Conservation (phyloP, 192 early-diverging fungal species). For the Podila horticola region DNA sequence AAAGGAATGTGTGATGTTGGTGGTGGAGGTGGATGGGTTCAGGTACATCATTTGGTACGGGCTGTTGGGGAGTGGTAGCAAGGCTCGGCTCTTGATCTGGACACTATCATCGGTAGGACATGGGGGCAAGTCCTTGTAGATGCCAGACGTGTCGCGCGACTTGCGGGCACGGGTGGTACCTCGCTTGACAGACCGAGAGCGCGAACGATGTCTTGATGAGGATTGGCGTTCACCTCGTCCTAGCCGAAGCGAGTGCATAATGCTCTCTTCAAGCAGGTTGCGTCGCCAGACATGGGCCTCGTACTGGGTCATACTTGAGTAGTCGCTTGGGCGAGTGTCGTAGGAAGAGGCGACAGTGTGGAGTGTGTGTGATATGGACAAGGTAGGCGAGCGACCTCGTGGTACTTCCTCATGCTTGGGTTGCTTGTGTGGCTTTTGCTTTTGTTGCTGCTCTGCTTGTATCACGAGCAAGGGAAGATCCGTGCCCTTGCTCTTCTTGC, state of each 20-base stretch:
- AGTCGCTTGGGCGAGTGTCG: slow-evolving; percentile 6
- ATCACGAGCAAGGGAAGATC: not conserved
- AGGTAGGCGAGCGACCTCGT: slow-evolving; percentile 18
- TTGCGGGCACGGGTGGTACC: slow-evolving; percentile 6
- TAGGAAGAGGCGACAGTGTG: slow-evolving; percentile 13
- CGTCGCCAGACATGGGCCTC: slow-evolving; percentile 19
- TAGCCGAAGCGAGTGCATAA: slow-evolving; percentile 21
- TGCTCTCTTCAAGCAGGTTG: slow-evolving; percentile 18
- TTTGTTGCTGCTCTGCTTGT: not conserved
- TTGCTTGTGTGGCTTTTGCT: not conserved
- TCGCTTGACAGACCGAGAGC: slow-evolving; percentile 25
- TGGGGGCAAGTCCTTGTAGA: slow-evolving; percentile 13
- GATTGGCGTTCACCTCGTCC: not conserved
- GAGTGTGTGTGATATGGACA: slow-evolving; percentile 2
- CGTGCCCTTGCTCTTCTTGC: not conserved
- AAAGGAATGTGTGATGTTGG: slow-evolving; percentile 43
- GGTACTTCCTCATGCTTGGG: slow-evolving; percentile 1
- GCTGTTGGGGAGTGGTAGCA: not conserved
- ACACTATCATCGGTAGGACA: not conserved
- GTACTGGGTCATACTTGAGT: slow-evolving; percentile 1
- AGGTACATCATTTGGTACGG: slow-evolving; percentile 28
- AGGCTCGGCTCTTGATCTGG: not conserved
- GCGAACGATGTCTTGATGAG: slow-evolving; percentile 4
- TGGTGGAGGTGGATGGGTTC: slow-evolving; percentile 25
- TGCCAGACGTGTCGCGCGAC: slow-evolving; percentile 2